A percentile compares a stretch with the other conserved stretches of the same genome.
Evolutionary conservation across 2,329 filamentous ascomycete species (phyloP).

Genomic region (Myriosclerotinia duriaeana): DNA sequence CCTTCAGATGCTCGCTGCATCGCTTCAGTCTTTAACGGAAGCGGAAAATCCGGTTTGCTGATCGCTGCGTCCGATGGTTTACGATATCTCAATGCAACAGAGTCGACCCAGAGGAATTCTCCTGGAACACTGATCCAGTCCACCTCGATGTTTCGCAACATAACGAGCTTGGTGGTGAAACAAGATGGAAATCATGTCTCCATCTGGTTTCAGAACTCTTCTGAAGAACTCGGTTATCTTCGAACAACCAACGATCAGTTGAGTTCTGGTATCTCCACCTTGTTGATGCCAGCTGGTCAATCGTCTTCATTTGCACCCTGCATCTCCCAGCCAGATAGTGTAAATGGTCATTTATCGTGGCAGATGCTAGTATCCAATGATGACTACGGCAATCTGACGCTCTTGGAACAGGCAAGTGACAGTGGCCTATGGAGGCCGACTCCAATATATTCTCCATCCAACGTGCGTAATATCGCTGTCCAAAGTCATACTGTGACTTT

Average conservation of each 20-base stretch:
- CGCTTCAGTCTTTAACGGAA: neutral
- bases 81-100: neutral
- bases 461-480: neutral
- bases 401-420: neutral
- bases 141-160: neutral
- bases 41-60: neutral
- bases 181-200: constrained; percentile 4
- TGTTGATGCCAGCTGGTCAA: neutral
- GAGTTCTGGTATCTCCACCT: neutral
- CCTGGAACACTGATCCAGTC: neutral
- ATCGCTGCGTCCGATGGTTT: neutral
- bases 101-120: neutral
- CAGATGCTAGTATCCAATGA: constrained; percentile 3
- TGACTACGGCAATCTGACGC: neutral
- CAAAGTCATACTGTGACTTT: constrained; percentile 1
- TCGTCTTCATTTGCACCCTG: neutral
- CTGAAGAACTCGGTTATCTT: neutral
- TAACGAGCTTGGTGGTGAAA: neutral
- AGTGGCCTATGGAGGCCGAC: neutral
- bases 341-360: neutral
- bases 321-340: neutral
- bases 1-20: neutral
- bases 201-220: neutral
- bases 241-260: neutral
- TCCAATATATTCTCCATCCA: constrained; percentile 1